Conservation (phyloP, 2,329 filamentous ascomycete species). For the Clonostachys solani region DNA sequence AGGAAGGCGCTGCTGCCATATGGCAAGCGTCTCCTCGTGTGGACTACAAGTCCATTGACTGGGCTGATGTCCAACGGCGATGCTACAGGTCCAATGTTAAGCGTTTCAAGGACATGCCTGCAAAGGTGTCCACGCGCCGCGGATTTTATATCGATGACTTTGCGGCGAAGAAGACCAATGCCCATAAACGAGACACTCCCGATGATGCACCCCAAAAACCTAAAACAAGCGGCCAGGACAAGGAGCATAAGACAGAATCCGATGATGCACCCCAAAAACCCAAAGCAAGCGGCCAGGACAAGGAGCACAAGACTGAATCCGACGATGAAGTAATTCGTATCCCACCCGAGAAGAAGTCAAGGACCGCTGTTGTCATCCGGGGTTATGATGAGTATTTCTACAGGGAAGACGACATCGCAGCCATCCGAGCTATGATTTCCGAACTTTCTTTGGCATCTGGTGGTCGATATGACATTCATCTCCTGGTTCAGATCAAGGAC, state of each 20-base stretch:
- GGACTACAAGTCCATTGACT: slow-evolving; percentile 73
- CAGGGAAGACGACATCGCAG: slow-evolving; percentile 75
- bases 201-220: neutral
- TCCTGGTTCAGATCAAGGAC: slow-evolving; percentile 79
- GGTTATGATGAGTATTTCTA: slow-evolving; percentile 80
- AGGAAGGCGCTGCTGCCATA: slow-evolving; percentile 72
- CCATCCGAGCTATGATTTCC: slow-evolving; percentile 77
- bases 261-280: neutral
- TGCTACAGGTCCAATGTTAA: slow-evolving; percentile 68
- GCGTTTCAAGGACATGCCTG: slow-evolving; percentile 56
- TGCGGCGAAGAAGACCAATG: slow-evolving; percentile 2
- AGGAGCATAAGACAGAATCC: neutral
- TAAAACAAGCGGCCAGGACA: neutral
- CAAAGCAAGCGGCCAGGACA: neutral
- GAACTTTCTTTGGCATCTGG: slow-evolving; percentile 79
- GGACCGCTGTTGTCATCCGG: slow-evolving; percentile 74
- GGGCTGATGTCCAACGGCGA: slow-evolving; percentile 72
- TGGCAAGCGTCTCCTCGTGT: slow-evolving; percentile 71
- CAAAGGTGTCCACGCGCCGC: slow-evolving; percentile 31
- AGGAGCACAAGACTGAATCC: neutral
- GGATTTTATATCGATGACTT: slow-evolving; percentile 47
- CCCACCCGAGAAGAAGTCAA: slow-evolving; percentile 16
- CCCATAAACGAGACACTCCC: slow-evolving; percentile 8
- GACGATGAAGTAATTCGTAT: neutral
- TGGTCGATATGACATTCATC: slow-evolving; percentile 81